Evolutionary conservation across 1,284 basidiomycete species (phyloP).

Genomic region (Ganoderma sp.): DNA sequence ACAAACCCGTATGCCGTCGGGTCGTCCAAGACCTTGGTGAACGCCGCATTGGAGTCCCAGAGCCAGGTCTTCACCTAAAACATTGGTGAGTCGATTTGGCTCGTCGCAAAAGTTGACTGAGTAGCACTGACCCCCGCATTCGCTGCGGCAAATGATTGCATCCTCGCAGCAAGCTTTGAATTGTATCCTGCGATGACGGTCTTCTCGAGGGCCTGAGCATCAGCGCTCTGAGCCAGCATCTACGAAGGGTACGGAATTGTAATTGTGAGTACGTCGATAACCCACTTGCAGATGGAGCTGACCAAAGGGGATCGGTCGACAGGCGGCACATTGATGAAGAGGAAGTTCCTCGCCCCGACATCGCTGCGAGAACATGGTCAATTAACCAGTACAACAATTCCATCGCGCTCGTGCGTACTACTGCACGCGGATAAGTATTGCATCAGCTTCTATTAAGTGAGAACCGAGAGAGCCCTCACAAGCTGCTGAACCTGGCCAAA

Average conservation of each 20-base stretch:
- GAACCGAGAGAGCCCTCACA: slow-evolving; percentile 43
- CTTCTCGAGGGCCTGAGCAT: slow-evolving; percentile 50
- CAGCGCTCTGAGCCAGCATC: slow-evolving; percentile 54
- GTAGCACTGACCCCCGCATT: slow-evolving; percentile 34
- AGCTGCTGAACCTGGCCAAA: slow-evolving; percentile 61
- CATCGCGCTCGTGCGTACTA: slow-evolving; percentile 34
- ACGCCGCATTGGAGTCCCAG: slow-evolving; percentile 60
- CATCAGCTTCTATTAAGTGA: slow-evolving; percentile 1
- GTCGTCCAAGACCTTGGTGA: slow-evolving; percentile 54
- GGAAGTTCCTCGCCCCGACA: slow-evolving; percentile 62
- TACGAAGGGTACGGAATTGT: slow-evolving; percentile 30
- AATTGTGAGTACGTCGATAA: neutral
- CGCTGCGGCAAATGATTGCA: slow-evolving; percentile 47
- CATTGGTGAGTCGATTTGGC: neutral
- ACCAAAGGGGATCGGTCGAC: slow-evolving; percentile 60
- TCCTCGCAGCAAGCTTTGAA: slow-evolving; percentile 49
- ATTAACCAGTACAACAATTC: neutral
- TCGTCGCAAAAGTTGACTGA: neutral
- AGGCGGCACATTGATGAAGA: slow-evolving; percentile 65
- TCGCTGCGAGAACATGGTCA: slow-evolving; percentile 35
- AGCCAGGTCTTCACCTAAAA: slow-evolving; percentile 53
- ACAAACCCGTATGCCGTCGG: slow-evolving; percentile 59
- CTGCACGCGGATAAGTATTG: neutral
- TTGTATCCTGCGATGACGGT: slow-evolving; percentile 59
- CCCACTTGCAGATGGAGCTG: slow-evolving; percentile 19